Conservation (phyloP, 805 yeast species). For the Ogataea ganodermae region DNA sequence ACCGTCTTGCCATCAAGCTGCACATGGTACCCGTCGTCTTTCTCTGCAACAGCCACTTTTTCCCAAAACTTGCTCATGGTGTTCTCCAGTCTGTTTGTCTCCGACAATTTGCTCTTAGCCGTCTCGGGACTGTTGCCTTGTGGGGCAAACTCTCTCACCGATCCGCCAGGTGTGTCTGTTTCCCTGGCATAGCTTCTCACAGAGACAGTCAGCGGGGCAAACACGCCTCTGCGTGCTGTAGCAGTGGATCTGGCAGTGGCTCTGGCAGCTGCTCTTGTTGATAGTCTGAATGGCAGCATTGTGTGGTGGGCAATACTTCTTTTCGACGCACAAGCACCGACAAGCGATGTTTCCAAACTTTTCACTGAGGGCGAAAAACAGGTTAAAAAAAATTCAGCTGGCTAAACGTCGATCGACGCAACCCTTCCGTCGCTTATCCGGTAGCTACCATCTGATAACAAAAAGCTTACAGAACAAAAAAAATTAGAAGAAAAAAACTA, state of each 20-base stretch:
- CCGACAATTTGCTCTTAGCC: slow-evolving; percentile 48
- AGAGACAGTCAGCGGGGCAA: not conserved
- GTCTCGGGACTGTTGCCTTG: slow-evolving; percentile 37
- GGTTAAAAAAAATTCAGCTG: not conserved
- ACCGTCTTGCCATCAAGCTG: slow-evolving; percentile 75
- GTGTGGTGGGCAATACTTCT: not conserved
- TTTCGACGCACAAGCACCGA: not conserved
- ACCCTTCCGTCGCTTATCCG: no score
- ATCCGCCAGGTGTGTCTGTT: slow-evolving; percentile 15
- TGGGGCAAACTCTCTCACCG: slow-evolving; percentile 18
- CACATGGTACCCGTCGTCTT: slow-evolving; percentile 46
- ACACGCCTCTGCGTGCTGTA: no score
- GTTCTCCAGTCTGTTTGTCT: slow-evolving; percentile 68
- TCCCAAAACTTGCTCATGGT: slow-evolving; percentile 83
- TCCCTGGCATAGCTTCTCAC: slow-evolving; percentile 17
- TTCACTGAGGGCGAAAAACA: not conserved
- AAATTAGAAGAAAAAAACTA: no score
- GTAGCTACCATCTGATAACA: no score
- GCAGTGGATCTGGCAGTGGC: no score
- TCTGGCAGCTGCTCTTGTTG: not conserved
- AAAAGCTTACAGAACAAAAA: no score
- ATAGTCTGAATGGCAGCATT: not conserved
- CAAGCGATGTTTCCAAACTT: not conserved
- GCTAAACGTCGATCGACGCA: slow-evolving; percentile 4
- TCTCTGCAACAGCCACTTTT: slow-evolving; percentile 49